Conservation (phyloP, 176 grass and related monocot genomes). For the Avena eriantha region DNA sequence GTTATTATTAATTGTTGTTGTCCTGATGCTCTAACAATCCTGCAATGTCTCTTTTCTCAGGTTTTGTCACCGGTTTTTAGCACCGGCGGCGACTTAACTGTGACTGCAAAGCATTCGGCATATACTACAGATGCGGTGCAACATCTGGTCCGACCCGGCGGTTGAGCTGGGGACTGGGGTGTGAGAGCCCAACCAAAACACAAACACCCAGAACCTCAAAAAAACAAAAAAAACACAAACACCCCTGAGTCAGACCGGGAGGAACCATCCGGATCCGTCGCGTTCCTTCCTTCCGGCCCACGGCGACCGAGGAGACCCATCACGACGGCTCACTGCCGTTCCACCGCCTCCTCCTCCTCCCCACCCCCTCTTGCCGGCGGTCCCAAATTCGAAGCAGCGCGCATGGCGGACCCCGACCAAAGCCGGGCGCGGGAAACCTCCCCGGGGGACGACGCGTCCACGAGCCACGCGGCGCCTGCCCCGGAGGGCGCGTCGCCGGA, state of each 20-base stretch:
- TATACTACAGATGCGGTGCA: background rate
- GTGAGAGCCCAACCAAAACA: background rate
- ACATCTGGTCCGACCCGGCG: background rate
- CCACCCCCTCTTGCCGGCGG: background rate
- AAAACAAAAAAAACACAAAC: background rate
- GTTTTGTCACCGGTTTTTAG: no score
- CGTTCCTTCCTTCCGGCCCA: slow-evolving; percentile 15
- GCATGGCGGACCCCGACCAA: slow-evolving; percentile 37
- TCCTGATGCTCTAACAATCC: no score
- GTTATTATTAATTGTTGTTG: no score
- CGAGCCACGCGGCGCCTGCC: slow-evolving; percentile 35
- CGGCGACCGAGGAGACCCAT: slow-evolving; percentile 8
- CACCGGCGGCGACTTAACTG: no score
- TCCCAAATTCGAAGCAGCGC: background rate
- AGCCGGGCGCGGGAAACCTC: background rate
- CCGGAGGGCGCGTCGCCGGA: slow-evolving; percentile 41
- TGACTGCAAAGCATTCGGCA: no score
- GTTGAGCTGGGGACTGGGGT: background rate
- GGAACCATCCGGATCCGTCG: slow-evolving; percentile 20
- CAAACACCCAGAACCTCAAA: no score
- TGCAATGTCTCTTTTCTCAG: no score
- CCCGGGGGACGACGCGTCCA: slow-evolving; percentile 36
- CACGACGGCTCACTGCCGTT: background rate
- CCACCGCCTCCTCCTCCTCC: slow-evolving; percentile 1
- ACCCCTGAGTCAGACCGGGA: slow-evolving; percentile 9